phyloP scores from a whole-genome alignment of 2,329 filamentous ascomycete genomes.

The Phialemoniopsis sp. region DNA sequence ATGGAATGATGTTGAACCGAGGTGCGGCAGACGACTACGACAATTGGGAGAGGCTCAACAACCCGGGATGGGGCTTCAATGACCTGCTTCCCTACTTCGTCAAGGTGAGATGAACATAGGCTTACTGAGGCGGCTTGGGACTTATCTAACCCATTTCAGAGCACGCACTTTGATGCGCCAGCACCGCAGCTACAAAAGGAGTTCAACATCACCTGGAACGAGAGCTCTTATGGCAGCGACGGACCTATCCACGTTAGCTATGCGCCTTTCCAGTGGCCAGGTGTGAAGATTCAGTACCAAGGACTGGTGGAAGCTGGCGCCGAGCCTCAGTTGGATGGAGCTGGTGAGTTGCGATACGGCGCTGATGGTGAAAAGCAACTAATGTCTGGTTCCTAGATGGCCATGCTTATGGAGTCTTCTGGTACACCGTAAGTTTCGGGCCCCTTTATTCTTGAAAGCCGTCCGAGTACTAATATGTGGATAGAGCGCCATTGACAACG shows the following conservation, averaged over 20 bases:
- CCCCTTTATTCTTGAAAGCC: too few relatives aligned
- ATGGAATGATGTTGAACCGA: slow-evolving; percentile 48
- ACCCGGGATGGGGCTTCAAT: slow-evolving; percentile 50
- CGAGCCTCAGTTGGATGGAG: too few relatives aligned
- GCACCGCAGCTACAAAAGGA: background rate
- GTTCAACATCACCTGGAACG: slow-evolving; percentile 3
- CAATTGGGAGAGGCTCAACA: slow-evolving; percentile 51
- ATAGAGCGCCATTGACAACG: slow-evolving; percentile 2
- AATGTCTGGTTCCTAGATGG: background rate
- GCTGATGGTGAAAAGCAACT: too few relatives aligned
- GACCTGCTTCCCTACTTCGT: slow-evolving; percentile 12
- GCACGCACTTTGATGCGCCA: slow-evolving; percentile 2
- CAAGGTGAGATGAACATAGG: slow-evolving; percentile 6
- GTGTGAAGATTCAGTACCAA: background rate
- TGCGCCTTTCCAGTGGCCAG: slow-evolving; percentile 6
- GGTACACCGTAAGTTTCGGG: background rate
- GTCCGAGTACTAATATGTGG: too few relatives aligned
- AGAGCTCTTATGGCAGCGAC: slow-evolving; percentile 1
- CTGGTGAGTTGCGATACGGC: too few relatives aligned
- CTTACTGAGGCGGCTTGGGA: background rate
- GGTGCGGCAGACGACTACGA: slow-evolving; percentile 43
- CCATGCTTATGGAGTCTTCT: slow-evolving; percentile 2
- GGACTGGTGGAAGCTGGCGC: background rate
- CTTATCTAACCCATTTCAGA: slow-evolving; percentile 1
- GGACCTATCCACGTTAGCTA: slow-evolving; percentile 3